Percentiles rank a stretch among this genome's conserved stretches.
These are phyloP conservation scores for Aspergillus homomorphus DNA, from an alignment of 495 filamentous ascomycete species.

Conservation along the genomic window DNA sequence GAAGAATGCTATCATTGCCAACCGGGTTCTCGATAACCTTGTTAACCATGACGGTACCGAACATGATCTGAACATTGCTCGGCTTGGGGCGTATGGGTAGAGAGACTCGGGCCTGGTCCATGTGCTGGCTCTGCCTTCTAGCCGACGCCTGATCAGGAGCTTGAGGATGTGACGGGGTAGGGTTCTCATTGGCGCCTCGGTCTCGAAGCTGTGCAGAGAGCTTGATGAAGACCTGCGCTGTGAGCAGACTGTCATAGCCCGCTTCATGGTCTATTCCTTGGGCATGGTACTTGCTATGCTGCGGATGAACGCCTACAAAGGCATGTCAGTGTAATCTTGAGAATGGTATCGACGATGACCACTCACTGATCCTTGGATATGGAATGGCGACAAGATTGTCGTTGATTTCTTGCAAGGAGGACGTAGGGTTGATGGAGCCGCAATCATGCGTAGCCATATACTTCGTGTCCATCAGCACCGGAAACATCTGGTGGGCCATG, in stretches of 20 bases:
- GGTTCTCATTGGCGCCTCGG: conserved; percentile 18
- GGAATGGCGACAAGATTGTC: conserved; percentile 34
- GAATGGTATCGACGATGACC: not conserved
- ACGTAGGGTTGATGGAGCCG: conserved; percentile 47
- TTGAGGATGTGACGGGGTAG: not conserved
- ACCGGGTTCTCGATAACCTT: conserved; percentile 3
- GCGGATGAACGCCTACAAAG: conserved; percentile 27
- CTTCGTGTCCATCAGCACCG: conserved; percentile 73
- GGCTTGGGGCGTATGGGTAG: not conserved
- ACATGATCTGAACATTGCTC: not conserved
- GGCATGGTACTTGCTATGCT: conserved; percentile 48
- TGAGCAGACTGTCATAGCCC: conserved; percentile 70
- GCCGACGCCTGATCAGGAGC: not conserved
- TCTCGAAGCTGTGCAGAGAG: conserved; percentile 51
- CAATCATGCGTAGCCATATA: conserved; percentile 61
- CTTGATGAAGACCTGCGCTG: conserved; percentile 62
- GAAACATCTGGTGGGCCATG: conserved; percentile 57
- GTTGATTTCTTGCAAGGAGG: conserved; percentile 52
- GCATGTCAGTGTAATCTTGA: not conserved
- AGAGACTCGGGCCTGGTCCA: not conserved
- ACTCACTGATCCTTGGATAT: conserved; percentile 47
- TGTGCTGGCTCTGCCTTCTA: not conserved
- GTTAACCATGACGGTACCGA: not conserved
- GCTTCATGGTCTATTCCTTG: conserved; percentile 57
- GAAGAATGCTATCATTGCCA: conserved; percentile 6